Percentiles rank a stretch among this genome's conserved stretches.
Conservation (phyloP, 306 rosid species). For the Citrullus mucosospermus region DNA sequence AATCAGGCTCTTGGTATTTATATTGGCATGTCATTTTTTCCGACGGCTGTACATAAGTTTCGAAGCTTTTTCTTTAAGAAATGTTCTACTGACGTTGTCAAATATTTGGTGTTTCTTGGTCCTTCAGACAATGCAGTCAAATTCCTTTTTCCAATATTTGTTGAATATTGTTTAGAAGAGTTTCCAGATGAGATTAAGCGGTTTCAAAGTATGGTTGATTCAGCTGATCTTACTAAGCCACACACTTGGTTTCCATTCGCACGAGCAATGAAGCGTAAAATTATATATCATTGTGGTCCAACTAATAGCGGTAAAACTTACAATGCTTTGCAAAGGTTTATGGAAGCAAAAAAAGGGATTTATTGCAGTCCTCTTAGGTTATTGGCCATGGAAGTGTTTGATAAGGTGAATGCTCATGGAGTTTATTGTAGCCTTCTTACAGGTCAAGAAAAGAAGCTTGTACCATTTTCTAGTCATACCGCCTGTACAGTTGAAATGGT, state of each 20-base stretch:
- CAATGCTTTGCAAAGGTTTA: conserved; percentile 78
- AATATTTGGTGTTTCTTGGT: conserved; percentile 51
- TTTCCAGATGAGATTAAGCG: conserved; percentile 64
- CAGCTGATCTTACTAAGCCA: conserved; percentile 81
- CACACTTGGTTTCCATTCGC: conserved; percentile 95
- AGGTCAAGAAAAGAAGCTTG: conserved; percentile 74
- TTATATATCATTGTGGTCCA: conserved; percentile 88
- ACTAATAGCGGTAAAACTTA: conserved; percentile 94
- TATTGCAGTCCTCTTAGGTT: conserved; percentile 85
- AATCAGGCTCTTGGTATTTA: conserved; percentile 89
- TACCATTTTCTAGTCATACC: conserved; percentile 65
- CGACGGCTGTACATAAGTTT: conserved; percentile 60
- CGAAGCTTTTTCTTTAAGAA: conserved; percentile 33
- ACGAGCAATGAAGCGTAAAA: conserved; percentile 83
- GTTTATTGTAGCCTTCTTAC: conserved; percentile 73
- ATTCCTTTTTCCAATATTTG: conserved; percentile 78
- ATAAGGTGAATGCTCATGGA: conserved; percentile 72
- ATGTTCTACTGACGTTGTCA: conserved; percentile 37
- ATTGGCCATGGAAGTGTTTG: conserved; percentile 94
- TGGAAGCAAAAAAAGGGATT: conserved; percentile 74
- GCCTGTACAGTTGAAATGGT: conserved; percentile 93
- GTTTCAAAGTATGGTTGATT: conserved; percentile 43
- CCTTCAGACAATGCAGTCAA: conserved; percentile 50
- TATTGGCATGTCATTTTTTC: conserved; percentile 80
- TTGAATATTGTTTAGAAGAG: conserved; percentile 67